Base-by-base conservation (phyloP, 1,139 yeast genomes). In the Yamadazyma membranifaciens region DNA sequence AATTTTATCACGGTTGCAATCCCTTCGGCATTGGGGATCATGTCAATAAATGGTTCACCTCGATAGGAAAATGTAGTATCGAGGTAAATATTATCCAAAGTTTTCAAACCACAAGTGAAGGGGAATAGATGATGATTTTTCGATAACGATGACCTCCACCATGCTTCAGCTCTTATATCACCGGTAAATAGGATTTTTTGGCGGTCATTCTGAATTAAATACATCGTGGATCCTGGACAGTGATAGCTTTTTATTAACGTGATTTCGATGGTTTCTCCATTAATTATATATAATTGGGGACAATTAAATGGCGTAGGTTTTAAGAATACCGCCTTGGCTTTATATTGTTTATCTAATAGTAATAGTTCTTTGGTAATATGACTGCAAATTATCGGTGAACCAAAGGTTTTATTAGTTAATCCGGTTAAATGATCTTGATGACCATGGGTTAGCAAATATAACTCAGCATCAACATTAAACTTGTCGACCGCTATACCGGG, bases 181-280 rank as follows among this genome's bases (percentile, higher is more conserved):
- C 87, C 87, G 0, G 86, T 80, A 14, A 70, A 61, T 4, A 81
- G 56, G 1, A 80, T 72, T 0, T 75, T 55, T 11, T 49, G 54
- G 1, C 37, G 33, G 0, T 42, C 34, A 3, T 62, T 55, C 47
- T 79, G 78, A 1, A 81, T 47, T 31, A 81, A 62, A 44, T 77
- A 73, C 82, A 81, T 78, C 4, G 68, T 64, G 3, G 84, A 68
- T 2, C 87, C 87, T 4, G 84, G 81, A 49, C 87, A 81, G 50
- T 81, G 87, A 49, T 80, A 73, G 0, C 80, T 63, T 7, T 69
- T 62, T 3, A 73, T 60, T 38, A 65, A 45, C 0, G 69, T 62
- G 4, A 64, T 42, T 6, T 26, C 45, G 9, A 67, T 41, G 3
- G 14, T 31, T 11, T 47, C 46, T 2, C 33, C 54, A 15, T 41